Conservation (phyloP, 2,329 filamentous ascomycete genomes). For the Calonectria montana region DNA sequence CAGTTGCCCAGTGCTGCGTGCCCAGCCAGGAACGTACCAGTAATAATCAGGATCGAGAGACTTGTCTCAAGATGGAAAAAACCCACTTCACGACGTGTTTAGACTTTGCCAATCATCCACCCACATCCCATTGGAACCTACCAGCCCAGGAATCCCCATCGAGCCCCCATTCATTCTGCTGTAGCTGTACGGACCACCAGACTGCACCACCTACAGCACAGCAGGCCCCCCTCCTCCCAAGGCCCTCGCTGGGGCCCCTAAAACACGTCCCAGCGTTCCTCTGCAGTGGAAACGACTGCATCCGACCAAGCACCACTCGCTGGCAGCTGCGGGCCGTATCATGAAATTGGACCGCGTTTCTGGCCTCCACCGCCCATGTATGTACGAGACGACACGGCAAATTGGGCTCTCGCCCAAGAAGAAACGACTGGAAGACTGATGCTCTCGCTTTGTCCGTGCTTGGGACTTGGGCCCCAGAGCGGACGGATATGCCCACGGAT, state of each 20-base stretch:
- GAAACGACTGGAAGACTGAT: constrained; percentile 22
- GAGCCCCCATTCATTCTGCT: constrained; percentile 29
- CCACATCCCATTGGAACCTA: constrained; percentile 24
- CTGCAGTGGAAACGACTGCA: constrained; percentile 11
- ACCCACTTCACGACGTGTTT: constrained; percentile 38
- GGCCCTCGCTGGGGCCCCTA: not conserved
- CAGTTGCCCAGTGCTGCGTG: constrained; percentile 28
- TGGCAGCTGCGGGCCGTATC: constrained; percentile 10
- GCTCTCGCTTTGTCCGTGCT: constrained; percentile 1
- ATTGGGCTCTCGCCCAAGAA: constrained; percentile 23
- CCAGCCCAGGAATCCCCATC: constrained; percentile 28
- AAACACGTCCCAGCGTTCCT: constrained; percentile 12
- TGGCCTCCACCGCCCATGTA: constrained; percentile 22
- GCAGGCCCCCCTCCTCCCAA: not conserved
- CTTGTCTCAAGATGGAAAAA: constrained; percentile 42
- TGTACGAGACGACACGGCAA: constrained; percentile 21
- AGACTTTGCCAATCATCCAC: constrained; percentile 32
- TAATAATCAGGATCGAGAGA: constrained; percentile 36
- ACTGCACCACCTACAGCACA: constrained; percentile 16
- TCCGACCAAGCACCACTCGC: constrained; percentile 9
- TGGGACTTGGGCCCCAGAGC: constrained; percentile 13
- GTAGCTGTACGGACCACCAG: constrained; percentile 6
- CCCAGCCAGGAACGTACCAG: constrained; percentile 36
- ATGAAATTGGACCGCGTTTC: constrained; percentile 20
- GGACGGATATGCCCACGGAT: constrained; percentile 37